phyloP scores from a whole-genome alignment of 352 stramenopile species.

The Phytophthora parvispora region DNA sequence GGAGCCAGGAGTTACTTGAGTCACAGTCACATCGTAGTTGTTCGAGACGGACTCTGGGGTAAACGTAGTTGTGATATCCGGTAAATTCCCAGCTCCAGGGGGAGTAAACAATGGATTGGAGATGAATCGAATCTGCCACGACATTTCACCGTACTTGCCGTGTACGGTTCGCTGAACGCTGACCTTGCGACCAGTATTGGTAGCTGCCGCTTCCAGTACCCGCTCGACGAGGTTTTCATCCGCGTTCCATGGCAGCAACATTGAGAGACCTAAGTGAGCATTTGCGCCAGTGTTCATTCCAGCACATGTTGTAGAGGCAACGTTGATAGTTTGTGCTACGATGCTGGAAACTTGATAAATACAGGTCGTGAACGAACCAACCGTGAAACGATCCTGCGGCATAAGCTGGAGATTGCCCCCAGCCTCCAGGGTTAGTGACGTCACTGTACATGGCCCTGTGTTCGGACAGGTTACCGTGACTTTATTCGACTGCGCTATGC shows the following conservation, averaged over 20 bases:
- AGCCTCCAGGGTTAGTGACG: conserved; percentile 13
- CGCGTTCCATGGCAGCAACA: conserved; percentile 80
- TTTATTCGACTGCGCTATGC: conserved; percentile 46
- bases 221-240: conserved; percentile 57
- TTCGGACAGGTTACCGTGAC: conserved; percentile 22
- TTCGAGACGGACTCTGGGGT: conserved; percentile 17
- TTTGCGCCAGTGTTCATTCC: conserved; percentile 37
- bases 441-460: conserved; percentile 18
- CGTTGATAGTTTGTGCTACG: conserved; percentile 39
- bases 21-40: conserved; percentile 69
- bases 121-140: conserved; percentile 96
- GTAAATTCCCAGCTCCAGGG: conserved; percentile 93
- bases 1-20: conserved; percentile 91
- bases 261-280: conserved; percentile 25
- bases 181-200: conserved; percentile 74
- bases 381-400: conserved; percentile 61
- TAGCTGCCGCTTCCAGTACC: conserved; percentile 67
- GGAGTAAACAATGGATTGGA: conserved; percentile 93
- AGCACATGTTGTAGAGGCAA: conserved; percentile 42
- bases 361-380: conserved; percentile 56
- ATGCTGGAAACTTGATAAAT: conserved; percentile 58
- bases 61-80: conserved; percentile 63
- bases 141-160: conserved; percentile 96
- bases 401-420: conserved; percentile 33
- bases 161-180: conserved; percentile 90